Evolutionary conservation across 1,284 basidiomycete genomes (phyloP).

Genomic region (Hypsizygus ulmarius): DNA sequence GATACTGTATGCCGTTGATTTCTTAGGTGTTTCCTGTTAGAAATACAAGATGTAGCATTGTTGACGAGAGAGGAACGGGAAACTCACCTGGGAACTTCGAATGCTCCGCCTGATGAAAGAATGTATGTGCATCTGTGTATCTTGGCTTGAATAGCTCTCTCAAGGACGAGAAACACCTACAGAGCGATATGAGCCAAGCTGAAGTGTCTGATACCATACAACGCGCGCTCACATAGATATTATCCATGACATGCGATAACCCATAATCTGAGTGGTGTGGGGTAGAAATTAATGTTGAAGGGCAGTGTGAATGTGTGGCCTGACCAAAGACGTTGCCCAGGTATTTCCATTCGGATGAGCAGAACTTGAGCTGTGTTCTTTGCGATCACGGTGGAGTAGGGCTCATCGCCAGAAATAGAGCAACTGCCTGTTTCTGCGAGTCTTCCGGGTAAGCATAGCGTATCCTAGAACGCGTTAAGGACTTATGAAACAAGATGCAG

Average conservation of each 20-base stretch:
- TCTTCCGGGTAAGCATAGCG: too few relatives aligned
- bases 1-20: slow-evolving; percentile 88
- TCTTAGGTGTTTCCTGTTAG: slow-evolving; percentile 82
- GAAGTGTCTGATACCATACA: slow-evolving; percentile 1
- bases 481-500: too few relatives aligned
- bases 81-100: slow-evolving; percentile 84
- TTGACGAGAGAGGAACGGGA: not conserved
- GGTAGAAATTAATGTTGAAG: too few relatives aligned
- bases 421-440: too few relatives aligned
- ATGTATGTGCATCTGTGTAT: slow-evolving; percentile 79
- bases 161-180: slow-evolving; percentile 85
- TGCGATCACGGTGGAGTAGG: too few relatives aligned
- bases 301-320: too few relatives aligned
- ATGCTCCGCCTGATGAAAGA: slow-evolving; percentile 82
- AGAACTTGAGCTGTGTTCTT: too few relatives aligned
- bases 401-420: too few relatives aligned
- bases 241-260: slow-evolving; percentile 92
- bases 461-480: too few relatives aligned
- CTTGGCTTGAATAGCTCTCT: slow-evolving; percentile 84
- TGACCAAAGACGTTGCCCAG: too few relatives aligned
- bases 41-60: slow-evolving; percentile 2
- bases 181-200: not conserved
- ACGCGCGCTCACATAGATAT: slow-evolving; percentile 80
- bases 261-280: too few relatives aligned
- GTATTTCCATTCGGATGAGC: too few relatives aligned